These are phyloP conservation scores for Leccinum fibrillosum DNA, from an alignment of 768 basidiomycete genomes.

Conservation along the genomic window DNA sequence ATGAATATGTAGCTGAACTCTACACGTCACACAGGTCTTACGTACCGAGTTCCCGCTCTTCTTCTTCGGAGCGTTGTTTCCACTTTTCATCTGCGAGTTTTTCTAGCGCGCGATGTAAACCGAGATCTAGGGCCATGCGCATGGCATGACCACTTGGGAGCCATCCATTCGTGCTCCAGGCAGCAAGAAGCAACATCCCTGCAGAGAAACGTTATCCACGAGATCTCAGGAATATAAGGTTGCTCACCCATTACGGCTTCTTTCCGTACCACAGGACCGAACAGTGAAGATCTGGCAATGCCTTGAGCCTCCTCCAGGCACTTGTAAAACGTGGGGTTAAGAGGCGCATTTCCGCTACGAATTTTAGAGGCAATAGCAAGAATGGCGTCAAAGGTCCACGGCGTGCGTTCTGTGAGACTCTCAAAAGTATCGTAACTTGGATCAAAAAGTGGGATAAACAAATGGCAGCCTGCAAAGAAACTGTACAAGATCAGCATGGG, in stretches of 20 bases:
- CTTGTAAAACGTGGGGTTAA: constrained; percentile 83
- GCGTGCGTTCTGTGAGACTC: constrained; percentile 85
- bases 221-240: constrained; percentile 7
- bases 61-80: constrained; percentile 70
- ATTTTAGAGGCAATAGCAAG: constrained; percentile 92
- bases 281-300: constrained; percentile 89
- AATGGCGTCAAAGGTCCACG: constrained; percentile 94
- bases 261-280: constrained; percentile 90
- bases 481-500: constrained; percentile 37
- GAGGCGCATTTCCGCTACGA: constrained; percentile 83
- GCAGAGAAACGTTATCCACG: constrained; percentile 3
- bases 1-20: constrained; percentile 1
- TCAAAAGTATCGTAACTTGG: constrained; percentile 92
- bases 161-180: constrained; percentile 95
- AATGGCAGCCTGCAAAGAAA: constrained; percentile 94
- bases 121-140: constrained; percentile 93
- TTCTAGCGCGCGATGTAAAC: constrained; percentile 88
- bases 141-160: constrained; percentile 93
- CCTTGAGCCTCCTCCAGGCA: constrained; percentile 94
- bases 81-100: constrained; percentile 74
- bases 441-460: constrained; percentile 96
- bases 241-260: constrained; percentile 86
- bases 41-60: constrained; percentile 83
- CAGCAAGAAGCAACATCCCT: constrained; percentile 91
- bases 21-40: constrained; percentile 1